Conservation (phyloP, 306 rosid genomes). For the Cucurbita moschata region DNA sequence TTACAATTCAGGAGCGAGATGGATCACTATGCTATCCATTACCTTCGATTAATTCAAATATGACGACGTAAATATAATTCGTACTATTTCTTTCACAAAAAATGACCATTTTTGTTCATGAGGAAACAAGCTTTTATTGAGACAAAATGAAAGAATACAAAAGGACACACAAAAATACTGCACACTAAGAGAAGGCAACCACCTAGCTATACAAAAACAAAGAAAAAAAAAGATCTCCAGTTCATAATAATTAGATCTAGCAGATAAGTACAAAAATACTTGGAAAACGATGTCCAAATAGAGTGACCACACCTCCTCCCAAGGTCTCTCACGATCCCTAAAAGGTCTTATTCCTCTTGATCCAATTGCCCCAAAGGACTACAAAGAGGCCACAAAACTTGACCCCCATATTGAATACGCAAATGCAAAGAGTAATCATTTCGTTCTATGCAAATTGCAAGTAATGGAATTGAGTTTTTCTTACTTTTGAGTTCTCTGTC, state of each 20-base stretch:
- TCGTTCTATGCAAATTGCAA: not conserved
- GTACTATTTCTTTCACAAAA: not conserved
- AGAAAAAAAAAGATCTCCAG: not conserved
- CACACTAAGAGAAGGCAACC: not conserved
- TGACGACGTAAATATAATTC: not conserved
- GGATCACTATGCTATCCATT: not conserved
- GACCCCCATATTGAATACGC: not conserved
- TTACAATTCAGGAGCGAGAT: not conserved
- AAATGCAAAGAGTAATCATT: not conserved
- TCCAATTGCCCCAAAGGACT: no score
- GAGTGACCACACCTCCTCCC: not conserved
- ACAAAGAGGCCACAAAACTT: not conserved
- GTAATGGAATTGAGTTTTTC: not conserved
- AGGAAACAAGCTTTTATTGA: not conserved
- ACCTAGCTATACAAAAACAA: no score
- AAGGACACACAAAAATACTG: not conserved
- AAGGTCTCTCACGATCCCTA: not conserved
- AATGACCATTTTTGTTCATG: not conserved
- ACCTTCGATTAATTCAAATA: not conserved
- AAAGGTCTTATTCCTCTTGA: not conserved
- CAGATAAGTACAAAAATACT: not conserved
- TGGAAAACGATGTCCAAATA: not conserved
- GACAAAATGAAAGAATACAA: no score
- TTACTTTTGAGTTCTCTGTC: not conserved
- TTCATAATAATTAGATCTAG: not conserved